A percentile compares a stretch with the other conserved stretches of the same genome.
phyloP scores from a whole-genome alignment of 2,329 filamentous ascomycete genomes.

The Anthostomella pinea region DNA sequence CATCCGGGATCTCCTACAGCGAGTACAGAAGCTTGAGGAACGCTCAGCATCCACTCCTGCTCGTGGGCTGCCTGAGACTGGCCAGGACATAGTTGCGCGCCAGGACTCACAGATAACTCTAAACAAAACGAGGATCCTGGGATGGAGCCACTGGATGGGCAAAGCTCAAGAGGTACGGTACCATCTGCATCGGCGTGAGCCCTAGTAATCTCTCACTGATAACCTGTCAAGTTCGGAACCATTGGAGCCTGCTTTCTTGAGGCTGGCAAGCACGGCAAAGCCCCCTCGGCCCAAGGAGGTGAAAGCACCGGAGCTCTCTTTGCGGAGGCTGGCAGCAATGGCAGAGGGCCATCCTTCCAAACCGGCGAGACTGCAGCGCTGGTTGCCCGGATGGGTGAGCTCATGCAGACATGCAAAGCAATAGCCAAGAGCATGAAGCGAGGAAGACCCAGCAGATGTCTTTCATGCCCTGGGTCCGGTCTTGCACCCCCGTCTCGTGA shows the following conservation, averaged over 20 bases:
- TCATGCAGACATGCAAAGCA: conserved; percentile 34
- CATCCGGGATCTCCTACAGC: conserved; percentile 17
- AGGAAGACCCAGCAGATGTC: conserved; percentile 32
- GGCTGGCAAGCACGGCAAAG: conserved; percentile 18
- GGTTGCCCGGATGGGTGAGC: conserved; percentile 24
- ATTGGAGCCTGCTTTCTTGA: conserved; percentile 30
- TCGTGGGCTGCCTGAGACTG: conserved; percentile 17
- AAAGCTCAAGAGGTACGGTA: conserved; percentile 30
- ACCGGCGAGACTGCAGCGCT: conserved; percentile 23
- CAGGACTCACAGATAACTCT: conserved; percentile 30
- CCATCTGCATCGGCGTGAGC: background rate
- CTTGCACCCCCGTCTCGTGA: conserved; percentile 29
- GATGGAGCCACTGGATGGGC: conserved; percentile 33
- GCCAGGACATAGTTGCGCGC: conserved; percentile 22
- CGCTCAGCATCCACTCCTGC: conserved; percentile 14
- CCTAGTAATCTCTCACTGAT: conserved; percentile 7
- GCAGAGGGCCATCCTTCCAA: conserved; percentile 15
- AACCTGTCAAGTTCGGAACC: conserved; percentile 23
- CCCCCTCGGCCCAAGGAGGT: conserved; percentile 13
- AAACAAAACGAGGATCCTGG: conserved; percentile 35
- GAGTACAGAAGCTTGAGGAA: conserved; percentile 19
- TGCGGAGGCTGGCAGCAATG: conserved; percentile 18
- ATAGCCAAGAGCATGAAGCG: conserved; percentile 32
- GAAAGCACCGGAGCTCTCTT: too few species aligned
- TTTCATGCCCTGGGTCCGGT: conserved; percentile 19